These are phyloP conservation scores for Cryptococcus jaspeensis DNA, from an alignment of 1,284 basidiomycete genomes.

Conservation along the genomic window DNA sequence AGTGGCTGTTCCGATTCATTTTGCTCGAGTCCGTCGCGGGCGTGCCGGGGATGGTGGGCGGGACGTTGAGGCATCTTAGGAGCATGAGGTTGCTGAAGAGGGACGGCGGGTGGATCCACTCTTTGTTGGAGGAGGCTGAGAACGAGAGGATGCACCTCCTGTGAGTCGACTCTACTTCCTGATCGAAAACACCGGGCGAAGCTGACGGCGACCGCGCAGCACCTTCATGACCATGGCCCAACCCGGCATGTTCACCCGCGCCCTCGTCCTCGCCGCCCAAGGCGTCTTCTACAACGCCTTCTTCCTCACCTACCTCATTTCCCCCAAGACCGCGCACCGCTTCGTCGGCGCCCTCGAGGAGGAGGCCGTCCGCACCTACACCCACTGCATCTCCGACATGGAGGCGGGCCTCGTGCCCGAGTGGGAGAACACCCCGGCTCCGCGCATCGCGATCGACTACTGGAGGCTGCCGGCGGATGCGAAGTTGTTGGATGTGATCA, in stretches of 20 bases:
- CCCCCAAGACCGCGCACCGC: constrained; percentile 81
- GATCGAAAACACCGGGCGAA: constrained; percentile 11
- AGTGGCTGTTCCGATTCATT: constrained; percentile 80
- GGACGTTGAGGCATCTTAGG: constrained; percentile 76
- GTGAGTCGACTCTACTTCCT: too few species aligned
- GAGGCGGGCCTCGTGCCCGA: constrained; percentile 82
- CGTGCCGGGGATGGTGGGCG: constrained; percentile 91
- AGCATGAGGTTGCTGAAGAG: constrained; percentile 80
- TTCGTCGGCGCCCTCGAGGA: constrained; percentile 96
- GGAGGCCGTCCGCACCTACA: constrained; percentile 88
- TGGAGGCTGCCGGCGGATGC: constrained; percentile 77
- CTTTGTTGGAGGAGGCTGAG: constrained; percentile 87
- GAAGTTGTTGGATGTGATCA: constrained; percentile 80
- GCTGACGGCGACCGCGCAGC: constrained; percentile 51
- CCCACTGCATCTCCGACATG: constrained; percentile 77
- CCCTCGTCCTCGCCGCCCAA: constrained; percentile 79
- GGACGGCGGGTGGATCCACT: constrained; percentile 84
- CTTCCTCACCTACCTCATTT: constrained; percentile 79
- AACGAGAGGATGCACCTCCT: constrained; percentile 95
- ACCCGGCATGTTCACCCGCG: constrained; percentile 74
- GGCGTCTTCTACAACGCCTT: constrained; percentile 85
- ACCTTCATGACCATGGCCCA: constrained; percentile 84
- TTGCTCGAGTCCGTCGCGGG: constrained; percentile 90
- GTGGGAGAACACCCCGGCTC: constrained; percentile 73
- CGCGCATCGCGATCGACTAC: constrained; percentile 85